Conservation (phyloP, 2,329 filamentous ascomycete genomes). For the Tolypocladium nubicola region DNA sequence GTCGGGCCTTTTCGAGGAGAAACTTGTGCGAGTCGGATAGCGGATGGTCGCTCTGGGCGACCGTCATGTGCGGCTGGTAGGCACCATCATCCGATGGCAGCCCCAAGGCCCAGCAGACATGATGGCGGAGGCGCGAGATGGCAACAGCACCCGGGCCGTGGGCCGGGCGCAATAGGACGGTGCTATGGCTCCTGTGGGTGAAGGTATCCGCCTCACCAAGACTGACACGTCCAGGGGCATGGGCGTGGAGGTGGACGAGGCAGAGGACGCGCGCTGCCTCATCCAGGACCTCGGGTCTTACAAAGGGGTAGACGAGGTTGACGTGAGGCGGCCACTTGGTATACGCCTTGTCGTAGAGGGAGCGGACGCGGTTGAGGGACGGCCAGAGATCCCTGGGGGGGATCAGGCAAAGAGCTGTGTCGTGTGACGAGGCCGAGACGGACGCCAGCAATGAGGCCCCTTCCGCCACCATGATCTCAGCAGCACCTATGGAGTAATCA, state of each 20-base stretch:
- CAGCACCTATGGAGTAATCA: neutral
- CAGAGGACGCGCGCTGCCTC: slow-evolving; percentile 24
- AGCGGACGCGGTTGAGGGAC: slow-evolving; percentile 42
- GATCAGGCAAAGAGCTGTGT: slow-evolving; percentile 52
- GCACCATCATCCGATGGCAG: slow-evolving; percentile 8
- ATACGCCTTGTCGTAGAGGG: slow-evolving; percentile 51
- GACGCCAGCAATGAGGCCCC: neutral
- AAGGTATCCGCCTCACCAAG: slow-evolving; percentile 37
- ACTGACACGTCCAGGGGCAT: slow-evolving; percentile 10
- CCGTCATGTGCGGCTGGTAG: slow-evolving; percentile 42
- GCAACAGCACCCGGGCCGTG: neutral
- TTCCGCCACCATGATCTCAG: neutral
- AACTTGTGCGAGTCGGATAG: slow-evolving; percentile 34
- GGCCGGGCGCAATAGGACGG: slow-evolving; percentile 30
- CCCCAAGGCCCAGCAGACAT: slow-evolving; percentile 25
- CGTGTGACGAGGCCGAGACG: slow-evolving; percentile 17
- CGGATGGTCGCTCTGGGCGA: slow-evolving; percentile 45
- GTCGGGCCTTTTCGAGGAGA: slow-evolving; percentile 38
- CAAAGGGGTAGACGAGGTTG: slow-evolving; percentile 58
- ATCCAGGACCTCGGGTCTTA: slow-evolving; percentile 33
- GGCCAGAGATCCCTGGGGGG: slow-evolving; percentile 38
- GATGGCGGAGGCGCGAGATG: slow-evolving; percentile 22
- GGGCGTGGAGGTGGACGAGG: slow-evolving; percentile 5
- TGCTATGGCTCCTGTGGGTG: slow-evolving; percentile 35
- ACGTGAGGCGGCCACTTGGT: slow-evolving; percentile 56